Conservation (phyloP, 495 filamentous ascomycete genomes). For the Trichocladium antarcticum region DNA sequence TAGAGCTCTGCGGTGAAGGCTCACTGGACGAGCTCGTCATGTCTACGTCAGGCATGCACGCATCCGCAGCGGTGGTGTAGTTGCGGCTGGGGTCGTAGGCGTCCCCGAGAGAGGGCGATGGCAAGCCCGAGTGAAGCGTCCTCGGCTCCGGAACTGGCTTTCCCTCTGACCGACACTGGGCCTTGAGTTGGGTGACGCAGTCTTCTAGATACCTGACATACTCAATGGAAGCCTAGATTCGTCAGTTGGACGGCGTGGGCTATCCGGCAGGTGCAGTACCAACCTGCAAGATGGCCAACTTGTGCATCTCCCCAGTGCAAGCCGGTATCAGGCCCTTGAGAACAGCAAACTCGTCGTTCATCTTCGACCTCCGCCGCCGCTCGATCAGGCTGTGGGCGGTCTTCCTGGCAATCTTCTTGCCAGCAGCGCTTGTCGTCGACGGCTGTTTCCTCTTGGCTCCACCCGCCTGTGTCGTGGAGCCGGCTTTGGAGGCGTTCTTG, state of each 20-base stretch:
- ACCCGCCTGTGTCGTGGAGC: constrained; percentile 28
- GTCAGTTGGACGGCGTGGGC: constrained; percentile 1
- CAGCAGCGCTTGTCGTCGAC: constrained; percentile 63
- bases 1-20: constrained; percentile 10
- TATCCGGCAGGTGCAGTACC: neutral
- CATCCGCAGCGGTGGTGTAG: neutral
- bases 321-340: constrained; percentile 95
- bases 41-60: constrained; percentile 33
- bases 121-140: constrained; percentile 5
- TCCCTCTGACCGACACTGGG: constrained; percentile 30
- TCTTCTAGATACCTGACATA: constrained; percentile 91
- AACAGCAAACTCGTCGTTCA: constrained; percentile 96
- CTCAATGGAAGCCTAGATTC: constrained; percentile 75
- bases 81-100: constrained; percentile 18
- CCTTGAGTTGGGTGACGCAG: constrained; percentile 75
- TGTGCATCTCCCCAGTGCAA: constrained; percentile 92
- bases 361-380: constrained; percentile 80
- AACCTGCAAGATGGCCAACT: constrained; percentile 91
- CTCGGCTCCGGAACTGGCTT: constrained; percentile 7
- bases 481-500: constrained; percentile 11
- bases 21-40: constrained; percentile 31
- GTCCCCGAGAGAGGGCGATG: constrained; percentile 18
- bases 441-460: constrained; percentile 58
- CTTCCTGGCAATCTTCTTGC: constrained; percentile 87
- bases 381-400: constrained; percentile 96